These are phyloP conservation scores for Misopates orontium DNA, from an alignment of 257 asterid genomes.

Conservation along the genomic window DNA sequence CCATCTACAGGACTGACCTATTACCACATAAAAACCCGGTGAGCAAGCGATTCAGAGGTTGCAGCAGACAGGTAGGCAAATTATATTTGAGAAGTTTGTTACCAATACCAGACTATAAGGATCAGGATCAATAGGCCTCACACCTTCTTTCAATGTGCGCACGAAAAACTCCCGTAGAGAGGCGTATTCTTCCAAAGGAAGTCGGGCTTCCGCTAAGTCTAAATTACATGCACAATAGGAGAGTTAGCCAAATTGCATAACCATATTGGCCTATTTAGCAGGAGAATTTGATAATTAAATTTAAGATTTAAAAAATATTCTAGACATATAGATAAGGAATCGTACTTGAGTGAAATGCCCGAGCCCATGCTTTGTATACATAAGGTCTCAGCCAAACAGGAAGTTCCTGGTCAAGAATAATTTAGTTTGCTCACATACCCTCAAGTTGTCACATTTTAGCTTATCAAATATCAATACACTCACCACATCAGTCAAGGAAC, in stretches of 20 bases:
- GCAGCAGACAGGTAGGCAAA: constrained; percentile 13
- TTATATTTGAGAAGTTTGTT: constrained; percentile 46
- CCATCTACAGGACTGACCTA: constrained; percentile 98
- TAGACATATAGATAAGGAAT: constrained; percentile 18
- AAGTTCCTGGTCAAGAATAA: constrained; percentile 65
- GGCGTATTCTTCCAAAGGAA: constrained; percentile 87
- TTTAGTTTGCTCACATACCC: constrained; percentile 24
- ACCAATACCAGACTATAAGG: constrained; percentile 97
- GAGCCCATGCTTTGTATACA: constrained; percentile 89
- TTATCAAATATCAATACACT: constrained; percentile 34
- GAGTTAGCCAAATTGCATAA: constrained; percentile 11
- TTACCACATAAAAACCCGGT: constrained; percentile 25
- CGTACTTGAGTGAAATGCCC: constrained; percentile 95
- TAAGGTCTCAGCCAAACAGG: constrained; percentile 87
- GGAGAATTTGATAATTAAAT: constrained; percentile 2
- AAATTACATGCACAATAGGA: constrained; percentile 26
- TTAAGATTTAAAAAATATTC: not conserved
- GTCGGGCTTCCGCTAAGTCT: constrained; percentile 82
- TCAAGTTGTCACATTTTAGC: constrained; percentile 19
- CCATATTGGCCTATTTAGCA: constrained; percentile 15
- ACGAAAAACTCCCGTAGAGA: constrained; percentile 76
- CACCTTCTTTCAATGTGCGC: constrained; percentile 76
- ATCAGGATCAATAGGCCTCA: constrained; percentile 70
- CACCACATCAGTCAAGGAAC: constrained; percentile 69
- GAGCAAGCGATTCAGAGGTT: constrained; percentile 22